Evolutionary conservation across 2,329 filamentous ascomycete genomes (phyloP).

Genomic region (Ascochyta pisi): DNA sequence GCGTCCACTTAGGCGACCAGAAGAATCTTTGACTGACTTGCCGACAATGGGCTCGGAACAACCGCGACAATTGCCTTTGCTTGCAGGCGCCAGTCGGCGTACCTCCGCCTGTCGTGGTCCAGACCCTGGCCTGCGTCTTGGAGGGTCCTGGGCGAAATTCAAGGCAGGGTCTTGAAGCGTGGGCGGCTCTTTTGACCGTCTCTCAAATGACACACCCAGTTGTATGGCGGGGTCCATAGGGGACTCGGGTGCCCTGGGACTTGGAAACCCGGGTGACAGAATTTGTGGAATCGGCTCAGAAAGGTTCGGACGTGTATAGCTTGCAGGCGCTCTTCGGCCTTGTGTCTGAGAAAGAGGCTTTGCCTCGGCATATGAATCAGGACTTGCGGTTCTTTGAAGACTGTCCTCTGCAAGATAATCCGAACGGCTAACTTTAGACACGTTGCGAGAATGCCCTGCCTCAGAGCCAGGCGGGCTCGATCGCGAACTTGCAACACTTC

Average conservation of each 20-base stretch:
- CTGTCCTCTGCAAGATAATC: conserved; percentile 35
- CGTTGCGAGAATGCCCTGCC: conserved; percentile 41
- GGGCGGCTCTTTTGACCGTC: conserved; percentile 21
- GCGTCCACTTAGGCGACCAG: conserved; percentile 87
- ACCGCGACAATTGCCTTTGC: conserved; percentile 81
- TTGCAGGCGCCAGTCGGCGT: conserved; percentile 48
- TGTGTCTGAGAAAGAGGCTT: conserved; percentile 23
- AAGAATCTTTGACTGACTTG: conserved; percentile 92
- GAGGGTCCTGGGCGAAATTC: conserved; percentile 23
- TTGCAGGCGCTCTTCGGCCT: conserved; percentile 26
- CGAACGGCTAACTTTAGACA: conserved; percentile 36
- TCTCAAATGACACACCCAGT: conserved; percentile 34
- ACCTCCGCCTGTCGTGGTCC: conserved; percentile 25
- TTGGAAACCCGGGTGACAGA: conserved; percentile 26
- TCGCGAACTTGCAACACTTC: conserved; percentile 46
- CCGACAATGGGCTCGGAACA: conserved; percentile 81
- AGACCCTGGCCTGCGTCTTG: conserved; percentile 20
- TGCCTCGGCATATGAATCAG: conserved; percentile 37
- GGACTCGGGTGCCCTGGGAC: conserved; percentile 42
- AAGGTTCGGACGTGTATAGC: conserved; percentile 28
- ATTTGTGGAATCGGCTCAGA: conserved; percentile 32
- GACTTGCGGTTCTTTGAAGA: conserved; percentile 37
- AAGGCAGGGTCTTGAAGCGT: conserved; percentile 24
- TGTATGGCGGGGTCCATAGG: conserved; percentile 52
- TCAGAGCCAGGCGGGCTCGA: conserved; percentile 50